phyloP scores from a whole-genome alignment of 2,329 filamentous ascomycete genomes.

The Colletotrichum gloeosporioides region DNA sequence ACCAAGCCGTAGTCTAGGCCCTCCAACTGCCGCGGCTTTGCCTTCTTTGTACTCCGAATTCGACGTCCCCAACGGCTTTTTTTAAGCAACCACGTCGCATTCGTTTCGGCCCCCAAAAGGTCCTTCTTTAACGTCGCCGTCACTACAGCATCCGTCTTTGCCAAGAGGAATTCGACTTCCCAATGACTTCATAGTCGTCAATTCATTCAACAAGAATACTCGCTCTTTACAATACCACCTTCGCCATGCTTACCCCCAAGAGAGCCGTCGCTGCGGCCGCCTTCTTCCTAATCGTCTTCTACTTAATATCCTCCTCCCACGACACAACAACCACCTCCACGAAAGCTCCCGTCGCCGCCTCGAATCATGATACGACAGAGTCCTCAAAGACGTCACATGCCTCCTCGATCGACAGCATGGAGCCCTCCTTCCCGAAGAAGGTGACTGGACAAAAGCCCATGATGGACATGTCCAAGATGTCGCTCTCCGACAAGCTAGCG shows the following conservation, averaged over 20 bases:
- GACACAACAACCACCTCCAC: conserved; percentile 26
- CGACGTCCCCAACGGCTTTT: background rate
- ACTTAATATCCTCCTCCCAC: conserved; percentile 70
- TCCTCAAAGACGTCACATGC: background rate
- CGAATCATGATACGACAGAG: conserved; percentile 13
- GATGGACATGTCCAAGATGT: conserved; percentile 73
- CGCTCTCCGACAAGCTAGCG: conserved; percentile 79
- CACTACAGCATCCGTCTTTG: background rate
- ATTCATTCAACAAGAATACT: background rate
- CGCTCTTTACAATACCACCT: background rate
- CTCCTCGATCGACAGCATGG: background rate
- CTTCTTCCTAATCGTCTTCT: conserved; percentile 72
- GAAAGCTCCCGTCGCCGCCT: conserved; percentile 26
- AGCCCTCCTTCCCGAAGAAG: conserved; percentile 7
- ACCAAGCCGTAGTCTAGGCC: background rate
- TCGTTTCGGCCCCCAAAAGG: background rate
- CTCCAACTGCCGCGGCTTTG: background rate
- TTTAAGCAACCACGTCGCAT: background rate
- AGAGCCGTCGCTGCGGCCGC: conserved; percentile 76
- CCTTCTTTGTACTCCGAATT: background rate
- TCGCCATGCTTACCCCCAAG: conserved; percentile 77
- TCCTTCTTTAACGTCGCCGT: background rate
- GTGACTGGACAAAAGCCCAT: conserved; percentile 66
- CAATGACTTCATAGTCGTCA: background rate
- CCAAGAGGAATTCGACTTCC: background rate